These are phyloP conservation scores for Mucor piriformis DNA, from an alignment of 371 early-diverging fungal genomes.

Conservation along the genomic window DNA sequence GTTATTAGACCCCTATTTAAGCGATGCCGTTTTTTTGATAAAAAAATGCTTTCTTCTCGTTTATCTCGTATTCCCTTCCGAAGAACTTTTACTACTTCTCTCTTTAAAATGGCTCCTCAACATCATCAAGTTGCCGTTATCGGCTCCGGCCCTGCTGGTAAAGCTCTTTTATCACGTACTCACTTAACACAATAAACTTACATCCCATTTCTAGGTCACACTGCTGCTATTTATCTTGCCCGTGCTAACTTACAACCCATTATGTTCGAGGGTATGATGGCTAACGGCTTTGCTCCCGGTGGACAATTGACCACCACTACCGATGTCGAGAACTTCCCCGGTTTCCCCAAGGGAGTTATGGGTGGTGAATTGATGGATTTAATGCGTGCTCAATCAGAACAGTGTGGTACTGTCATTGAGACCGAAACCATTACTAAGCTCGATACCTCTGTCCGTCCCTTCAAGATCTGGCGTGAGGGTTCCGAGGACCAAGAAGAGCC, in stretches of 20 bases:
- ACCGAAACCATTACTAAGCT: constrained; percentile 92
- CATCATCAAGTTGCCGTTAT: constrained; percentile 63
- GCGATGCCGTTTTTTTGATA: constrained; percentile 7
- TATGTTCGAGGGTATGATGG: constrained; percentile 97
- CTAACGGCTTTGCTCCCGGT: constrained; percentile 87
- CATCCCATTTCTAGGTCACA: constrained; percentile 64
- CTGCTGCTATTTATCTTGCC: constrained; percentile 95
- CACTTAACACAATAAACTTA: background rate
- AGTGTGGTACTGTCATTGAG: constrained; percentile 61
- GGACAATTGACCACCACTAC: constrained; percentile 93
- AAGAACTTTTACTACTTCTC: constrained; percentile 27
- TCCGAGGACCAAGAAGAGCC: constrained; percentile 68
- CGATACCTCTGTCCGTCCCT: constrained; percentile 80
- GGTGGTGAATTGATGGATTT: constrained; percentile 84
- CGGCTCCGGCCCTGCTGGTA: constrained; percentile 93
- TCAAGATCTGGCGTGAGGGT: constrained; percentile 92
- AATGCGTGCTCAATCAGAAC: constrained; percentile 42
- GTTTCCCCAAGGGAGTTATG: constrained; percentile 82
- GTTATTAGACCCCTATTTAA: constrained; percentile 17
- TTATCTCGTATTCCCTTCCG: constrained; percentile 17
- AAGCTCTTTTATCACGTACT: background rate
- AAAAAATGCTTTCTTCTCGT: constrained; percentile 27
- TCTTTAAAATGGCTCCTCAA: constrained; percentile 42
- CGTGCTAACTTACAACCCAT: constrained; percentile 92
- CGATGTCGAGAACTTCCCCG: constrained; percentile 91